A percentile compares a stretch with the other conserved stretches of the same genome.
Evolutionary conservation across 352 stramenopile species (phyloP).

Genomic region (Globisporangium irregulare): DNA sequence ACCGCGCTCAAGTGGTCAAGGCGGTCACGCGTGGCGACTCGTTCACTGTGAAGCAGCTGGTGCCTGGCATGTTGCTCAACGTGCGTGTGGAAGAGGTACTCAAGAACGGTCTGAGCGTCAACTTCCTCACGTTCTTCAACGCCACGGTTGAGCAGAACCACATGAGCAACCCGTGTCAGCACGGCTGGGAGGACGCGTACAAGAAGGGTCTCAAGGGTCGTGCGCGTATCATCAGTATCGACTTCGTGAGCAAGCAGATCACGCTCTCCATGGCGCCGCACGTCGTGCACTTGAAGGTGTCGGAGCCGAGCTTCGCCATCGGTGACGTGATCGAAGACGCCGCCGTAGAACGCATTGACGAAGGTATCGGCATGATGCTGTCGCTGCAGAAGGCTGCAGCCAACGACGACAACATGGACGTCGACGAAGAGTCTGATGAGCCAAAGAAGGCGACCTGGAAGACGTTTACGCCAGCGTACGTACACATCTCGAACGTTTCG

Average conservation of each 20-base stretch:
- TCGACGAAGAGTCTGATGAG: slow-evolving; percentile 28
- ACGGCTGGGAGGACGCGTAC: slow-evolving; percentile 73
- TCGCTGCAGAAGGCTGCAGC: slow-evolving; percentile 47
- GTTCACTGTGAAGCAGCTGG: slow-evolving; percentile 87
- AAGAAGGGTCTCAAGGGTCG: slow-evolving; percentile 82
- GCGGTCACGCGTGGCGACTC: slow-evolving; percentile 76
- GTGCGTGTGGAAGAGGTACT: slow-evolving; percentile 90
- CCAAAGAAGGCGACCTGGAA: slow-evolving; percentile 70
- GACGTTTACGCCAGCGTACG: slow-evolving; percentile 76
- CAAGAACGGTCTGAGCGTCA: slow-evolving; percentile 80
- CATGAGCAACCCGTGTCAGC: slow-evolving; percentile 80
- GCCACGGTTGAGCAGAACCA: slow-evolving; percentile 88
- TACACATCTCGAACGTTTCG: slow-evolving; percentile 86
- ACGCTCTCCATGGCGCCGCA: slow-evolving; percentile 86
- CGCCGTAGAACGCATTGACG: slow-evolving; percentile 79
- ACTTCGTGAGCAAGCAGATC: slow-evolving; percentile 69
- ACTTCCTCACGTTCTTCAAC: slow-evolving; percentile 88
- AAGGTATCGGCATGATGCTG: slow-evolving; percentile 84
- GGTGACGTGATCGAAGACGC: slow-evolving; percentile 75
- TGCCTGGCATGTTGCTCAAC: slow-evolving; percentile 92
- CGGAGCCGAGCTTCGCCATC: slow-evolving; percentile 48
- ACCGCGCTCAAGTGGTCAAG: slow-evolving; percentile 68
- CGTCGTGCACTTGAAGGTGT: slow-evolving; percentile 75
- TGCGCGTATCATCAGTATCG: slow-evolving; percentile 83
- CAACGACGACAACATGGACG: slow-evolving; percentile 51